These are phyloP conservation scores for Pharnaceum exiguum DNA, from an alignment of 148 eudicot species.

Conservation along the genomic window DNA sequence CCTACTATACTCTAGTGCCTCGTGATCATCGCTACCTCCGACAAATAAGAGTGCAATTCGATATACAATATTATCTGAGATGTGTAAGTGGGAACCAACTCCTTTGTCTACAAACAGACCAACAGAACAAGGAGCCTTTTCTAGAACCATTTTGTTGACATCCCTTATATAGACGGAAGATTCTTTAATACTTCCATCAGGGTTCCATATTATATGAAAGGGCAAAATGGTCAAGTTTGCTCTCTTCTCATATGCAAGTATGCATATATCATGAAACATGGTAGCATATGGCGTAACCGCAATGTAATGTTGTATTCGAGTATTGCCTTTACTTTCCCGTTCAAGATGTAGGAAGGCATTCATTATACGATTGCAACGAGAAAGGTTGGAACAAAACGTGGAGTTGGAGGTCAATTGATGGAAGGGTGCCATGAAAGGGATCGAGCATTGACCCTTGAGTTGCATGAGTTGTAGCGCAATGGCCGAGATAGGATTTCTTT, in stretches of 20 bases:
- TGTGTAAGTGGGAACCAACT: no score
- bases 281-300: conserved; percentile 15
- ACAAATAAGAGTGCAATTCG: no score
- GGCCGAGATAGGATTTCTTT: not conserved
- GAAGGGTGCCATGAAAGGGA: conserved; percentile 15
- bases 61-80: no score
- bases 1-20: no score
- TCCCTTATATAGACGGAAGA: no score
- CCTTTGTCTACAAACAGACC: no score
- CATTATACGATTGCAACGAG: conserved; percentile 15
- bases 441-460: conserved; percentile 17
- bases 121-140: no score
- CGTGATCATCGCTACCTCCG: no score
- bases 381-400: conserved; percentile 9
- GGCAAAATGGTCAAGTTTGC: conserved; percentile 4
- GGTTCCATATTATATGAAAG: conserved; percentile 7
- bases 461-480: conserved; percentile 16
- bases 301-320: conserved; percentile 16
- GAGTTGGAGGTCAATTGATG: conserved; percentile 16
- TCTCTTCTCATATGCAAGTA: conserved; percentile 11
- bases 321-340: conserved; percentile 7
- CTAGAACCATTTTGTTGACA: no score
- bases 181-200: not conserved
- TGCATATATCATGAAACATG: conserved; percentile 18
- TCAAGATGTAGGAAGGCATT: conserved; percentile 9